phyloP scores from a whole-genome alignment of 805 yeast species.

The Wickerhamiella cacticola region DNA sequence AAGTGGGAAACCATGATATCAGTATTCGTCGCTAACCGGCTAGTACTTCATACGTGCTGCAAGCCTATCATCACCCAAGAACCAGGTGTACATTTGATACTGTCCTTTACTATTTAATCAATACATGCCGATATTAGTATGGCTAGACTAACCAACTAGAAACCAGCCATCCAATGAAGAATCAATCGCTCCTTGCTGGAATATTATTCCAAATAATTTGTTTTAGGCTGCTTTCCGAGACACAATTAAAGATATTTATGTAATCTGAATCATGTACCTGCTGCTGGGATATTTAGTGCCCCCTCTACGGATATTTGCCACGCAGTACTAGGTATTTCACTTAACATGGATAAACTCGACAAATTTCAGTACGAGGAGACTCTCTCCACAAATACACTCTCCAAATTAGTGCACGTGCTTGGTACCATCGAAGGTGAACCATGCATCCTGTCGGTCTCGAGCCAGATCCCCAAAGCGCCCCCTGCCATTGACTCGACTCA shows the following conservation, averaged over 20 bases:
- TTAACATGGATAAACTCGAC: slow-evolving; percentile 18
- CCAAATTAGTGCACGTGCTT: slow-evolving; percentile 51
- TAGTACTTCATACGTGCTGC: neutral
- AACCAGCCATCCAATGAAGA: too few relatives aligned
- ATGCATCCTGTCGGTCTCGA: slow-evolving; percentile 50
- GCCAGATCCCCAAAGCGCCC: slow-evolving; percentile 17
- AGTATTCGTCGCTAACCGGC: neutral
- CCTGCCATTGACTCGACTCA: slow-evolving; percentile 22
- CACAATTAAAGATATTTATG: neutral
- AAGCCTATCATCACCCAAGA: neutral
- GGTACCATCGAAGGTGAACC: slow-evolving; percentile 50
- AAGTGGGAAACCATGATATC: too few relatives aligned
- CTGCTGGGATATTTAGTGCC: too few relatives aligned
- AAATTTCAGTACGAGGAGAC: slow-evolving; percentile 38
- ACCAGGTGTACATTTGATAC: too few relatives aligned
- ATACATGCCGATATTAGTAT: too few relatives aligned
- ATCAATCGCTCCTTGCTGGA: neutral
- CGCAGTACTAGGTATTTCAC: neutral
- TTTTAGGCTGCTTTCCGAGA: too few relatives aligned
- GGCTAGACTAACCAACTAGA: too few relatives aligned
- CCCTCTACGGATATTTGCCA: too few relatives aligned
- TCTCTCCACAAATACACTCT: slow-evolving; percentile 46
- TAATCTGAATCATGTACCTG: too few relatives aligned
- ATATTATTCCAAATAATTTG: neutral
- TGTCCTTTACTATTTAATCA: too few relatives aligned